A percentile compares a stretch with the other conserved stretches of the same genome.
phyloP scores from a whole-genome alignment of 1,139 yeast species.

The Hansenula sp. region DNA sequence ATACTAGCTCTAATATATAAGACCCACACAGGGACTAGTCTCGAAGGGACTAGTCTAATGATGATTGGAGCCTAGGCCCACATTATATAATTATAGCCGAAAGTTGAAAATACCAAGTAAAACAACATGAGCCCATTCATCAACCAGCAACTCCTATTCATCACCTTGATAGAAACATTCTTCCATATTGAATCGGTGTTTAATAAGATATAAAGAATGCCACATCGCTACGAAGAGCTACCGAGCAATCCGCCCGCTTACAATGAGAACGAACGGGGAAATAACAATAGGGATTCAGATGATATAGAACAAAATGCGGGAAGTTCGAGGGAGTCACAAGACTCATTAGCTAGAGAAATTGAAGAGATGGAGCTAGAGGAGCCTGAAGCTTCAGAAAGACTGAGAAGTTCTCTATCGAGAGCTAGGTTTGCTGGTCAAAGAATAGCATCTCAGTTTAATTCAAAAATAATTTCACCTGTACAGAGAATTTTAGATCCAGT shows the following conservation, averaged over 20 bases:
- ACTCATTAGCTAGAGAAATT: conserved; percentile 17
- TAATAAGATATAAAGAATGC: neutral
- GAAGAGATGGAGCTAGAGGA: conserved; percentile 41
- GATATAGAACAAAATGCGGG: neutral
- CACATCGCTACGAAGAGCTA: conserved; percentile 9
- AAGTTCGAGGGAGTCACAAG: conserved; percentile 3
- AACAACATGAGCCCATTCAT: too few relatives aligned
- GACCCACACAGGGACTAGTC: too few relatives aligned
- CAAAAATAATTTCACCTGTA: conserved; percentile 48
- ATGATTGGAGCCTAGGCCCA: too few relatives aligned
- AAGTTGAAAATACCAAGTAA: too few relatives aligned
- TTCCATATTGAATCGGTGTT: neutral
- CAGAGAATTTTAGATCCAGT: conserved; percentile 62
- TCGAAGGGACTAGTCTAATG: too few relatives aligned
- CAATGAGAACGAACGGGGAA: neutral
- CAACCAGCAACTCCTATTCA: too few relatives aligned
- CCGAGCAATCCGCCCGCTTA: conserved; percentile 14
- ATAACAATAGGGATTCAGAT: neutral
- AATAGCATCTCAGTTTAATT: conserved; percentile 27
- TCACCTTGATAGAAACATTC: too few relatives aligned
- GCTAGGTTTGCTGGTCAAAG: conserved; percentile 23
- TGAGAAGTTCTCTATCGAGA: conserved; percentile 34
- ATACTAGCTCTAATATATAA: too few relatives aligned
- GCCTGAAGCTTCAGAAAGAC: conserved; percentile 12
- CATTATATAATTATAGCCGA: too few relatives aligned